Evolutionary conservation across 2,329 filamentous ascomycete genomes (phyloP), one percentile per base, ranked within the genome.

Genomic region (Fusarium denticulatum): DNA sequence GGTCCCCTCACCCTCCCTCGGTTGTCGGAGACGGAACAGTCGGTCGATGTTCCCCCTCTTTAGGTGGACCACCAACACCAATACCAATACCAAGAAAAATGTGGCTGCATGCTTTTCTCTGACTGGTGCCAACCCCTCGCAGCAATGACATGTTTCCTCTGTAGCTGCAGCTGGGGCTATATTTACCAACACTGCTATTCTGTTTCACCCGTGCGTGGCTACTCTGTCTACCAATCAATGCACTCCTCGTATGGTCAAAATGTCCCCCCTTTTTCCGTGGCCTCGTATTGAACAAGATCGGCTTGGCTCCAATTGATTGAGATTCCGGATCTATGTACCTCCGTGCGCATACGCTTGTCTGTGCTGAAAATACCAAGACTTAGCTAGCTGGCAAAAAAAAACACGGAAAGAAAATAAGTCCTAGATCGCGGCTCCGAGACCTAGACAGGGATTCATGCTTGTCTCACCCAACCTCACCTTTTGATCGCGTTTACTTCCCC

Each of bases 141-240:
- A 46, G 34, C n/a, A 13, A 56, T 49, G 60, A 52, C 47, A 60
- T 42, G 53, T 49, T 36, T 52, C 32, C n/a, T n/a, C 34, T 59
- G 52, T 63, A 62, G 67, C 67, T 61, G 66, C 66, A 70, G 37
- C 45, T 43, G 24, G 40, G 16, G 59, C 69, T 72, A 73, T 70
- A 70, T 55, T 60, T 69, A 57, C 45, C 30, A 28, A 37, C 28
- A 32, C 15, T 20, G 50, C 36, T 30, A 32, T 32, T 43, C 7
- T 55, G 69, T 63, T 67, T 73, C 60, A 73, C 65, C 40, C 43
- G 22, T 40, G 61, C 69, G 70, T 73, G 70, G 66, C 36, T 69
- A 40, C 50, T 28, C 10, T 43, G 22, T 28, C 55, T 49, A n/a
- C 71, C 71, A 73, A 73, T 74, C 71, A 71, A 24, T 73, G 28